Evolutionary conservation across 768 basidiomycete genomes (phyloP), one percentile per base, ranked within the genome.

Genomic region (Boletus subparvulus): DNA sequence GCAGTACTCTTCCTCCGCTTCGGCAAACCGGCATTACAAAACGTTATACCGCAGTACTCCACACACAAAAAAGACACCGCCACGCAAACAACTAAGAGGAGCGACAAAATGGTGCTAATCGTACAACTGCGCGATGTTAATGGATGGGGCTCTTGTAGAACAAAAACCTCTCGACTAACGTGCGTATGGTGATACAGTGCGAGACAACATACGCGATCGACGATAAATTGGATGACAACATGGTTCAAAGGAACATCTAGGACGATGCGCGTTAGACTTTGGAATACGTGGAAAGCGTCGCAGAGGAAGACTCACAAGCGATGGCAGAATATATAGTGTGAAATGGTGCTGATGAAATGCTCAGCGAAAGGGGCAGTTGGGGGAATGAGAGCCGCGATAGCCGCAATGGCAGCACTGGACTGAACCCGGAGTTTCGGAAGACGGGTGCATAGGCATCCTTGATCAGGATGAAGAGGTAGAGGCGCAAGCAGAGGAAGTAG

Each of bases 361-460:
- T 77, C 70, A 83, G 67, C 77, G 81, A 83, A 87, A 86, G 42
- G 85, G 85, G 77, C 87, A 88, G 65, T 75, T 78, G 36, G 83
- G 81, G 28, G 82, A 69, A 60, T 81, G 79, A 16, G 75, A 67
- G 39, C 86, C 86, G 63, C 87, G 83, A 78, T 78, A 86, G 62
- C 86, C 86, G 60, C 88, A 90, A 69, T 88, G 86, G 78, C 86
- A 88, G 75, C 88, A 90, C 69, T 88, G 86, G 57, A 88, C 86
- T n/a, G 82, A 21, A 21, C 21, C 21, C 77, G 75, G 21, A 21
- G 21, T 21, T 80, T 83, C 64, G 21, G 70, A 16, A 37, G 64
- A 49, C 41, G 61, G 32, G 47, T 54, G 44, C 14, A 46, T 17
- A 6, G 44, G 36, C 19, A 50, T 26, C 39, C 48, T 57, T 6